Base-by-base conservation (phyloP, 495 filamentous ascomycete species). In the Endocarpon pusillum region DNA sequence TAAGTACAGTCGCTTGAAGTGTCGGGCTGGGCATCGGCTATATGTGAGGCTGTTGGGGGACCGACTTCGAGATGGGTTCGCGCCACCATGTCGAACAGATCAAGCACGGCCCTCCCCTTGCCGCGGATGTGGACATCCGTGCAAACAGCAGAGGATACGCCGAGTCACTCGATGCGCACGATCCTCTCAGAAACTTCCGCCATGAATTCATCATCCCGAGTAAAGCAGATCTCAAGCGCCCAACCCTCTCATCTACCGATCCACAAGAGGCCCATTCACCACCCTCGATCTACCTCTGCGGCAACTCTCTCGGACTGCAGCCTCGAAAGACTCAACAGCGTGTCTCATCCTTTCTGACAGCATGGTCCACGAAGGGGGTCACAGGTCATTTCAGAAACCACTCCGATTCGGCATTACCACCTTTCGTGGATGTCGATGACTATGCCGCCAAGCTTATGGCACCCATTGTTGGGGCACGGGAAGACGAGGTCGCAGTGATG, bases 271-370 rank as follows among this genome's bases (percentile, higher is more conserved):
- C 57, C n/a, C 62, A 61, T 41, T 42, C 58, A 51, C 42, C 55
- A 24, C 48, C 59, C 17, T 71, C 53, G 33, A 77, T 83, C 45
- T 97, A 97, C 52, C 66, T 97, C 26, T 94, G 86, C 47, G 89
- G 89, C n/a, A 94, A 97, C 58, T 97, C 89, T 3, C 66, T 97
- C 7, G 89, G 89, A 26, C 66, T 91, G 21, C 89, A 96, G 49
- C 91, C 89, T 23, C 71, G 68, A 37, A 65, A 67, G 35, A 83
- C 76, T 2, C 60, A 66, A 26, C 57, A 64, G 11, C 78, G 82
- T 41, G 67, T 97, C 43, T 63, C 73, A 25, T 67, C 75, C 34
- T 86, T 93, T 48, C 70, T 97, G 20, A 57, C 66, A 16, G 79
- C 83, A 10, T 97, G 89, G 89, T 81, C 80, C 2, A 78, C 75